Percentiles rank a stretch among this genome's conserved stretches.
Conservation (phyloP, 73 alveolate species). For the Tetrahymena borealis region DNA sequence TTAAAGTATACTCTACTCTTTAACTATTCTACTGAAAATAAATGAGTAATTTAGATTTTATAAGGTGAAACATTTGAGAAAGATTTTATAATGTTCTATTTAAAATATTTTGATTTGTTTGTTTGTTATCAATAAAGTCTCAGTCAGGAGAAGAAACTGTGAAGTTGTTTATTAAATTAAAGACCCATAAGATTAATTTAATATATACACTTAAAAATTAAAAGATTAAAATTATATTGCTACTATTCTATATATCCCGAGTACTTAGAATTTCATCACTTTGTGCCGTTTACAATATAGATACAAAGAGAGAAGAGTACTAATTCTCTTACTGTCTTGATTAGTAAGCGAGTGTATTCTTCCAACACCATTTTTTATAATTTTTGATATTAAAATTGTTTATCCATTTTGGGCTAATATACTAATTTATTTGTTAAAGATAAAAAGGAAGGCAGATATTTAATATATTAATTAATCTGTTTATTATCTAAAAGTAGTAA, state of each 20-base stretch:
- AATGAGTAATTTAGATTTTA: no score
- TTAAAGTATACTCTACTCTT: no score
- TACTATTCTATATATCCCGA: neutral
- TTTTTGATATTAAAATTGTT: neutral
- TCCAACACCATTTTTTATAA: neutral
- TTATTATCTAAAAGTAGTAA: no score
- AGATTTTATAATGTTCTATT: no score
- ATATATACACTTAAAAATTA: neutral
- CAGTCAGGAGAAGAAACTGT: no score
- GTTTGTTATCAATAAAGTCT: no score
- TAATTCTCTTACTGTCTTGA: neutral
- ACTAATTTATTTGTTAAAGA: neutral
- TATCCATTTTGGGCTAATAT: neutral
- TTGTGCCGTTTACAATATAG: neutral
- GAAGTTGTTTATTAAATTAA: neutral
- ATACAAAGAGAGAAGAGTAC: neutral
- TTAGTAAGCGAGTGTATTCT: neutral
- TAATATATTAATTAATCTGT: no score
- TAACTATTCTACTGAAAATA: no score
- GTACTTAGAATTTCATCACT: neutral
- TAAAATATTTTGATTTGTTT: no score
- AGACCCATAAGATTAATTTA: neutral
- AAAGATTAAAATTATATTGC: neutral
- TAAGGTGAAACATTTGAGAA: no score
- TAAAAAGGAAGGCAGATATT: no score